Percentiles rank a stretch among this genome's conserved stretches.
These are phyloP conservation scores for Pholiota molesta DNA, from an alignment of 768 basidiomycete species.

Conservation along the genomic window DNA sequence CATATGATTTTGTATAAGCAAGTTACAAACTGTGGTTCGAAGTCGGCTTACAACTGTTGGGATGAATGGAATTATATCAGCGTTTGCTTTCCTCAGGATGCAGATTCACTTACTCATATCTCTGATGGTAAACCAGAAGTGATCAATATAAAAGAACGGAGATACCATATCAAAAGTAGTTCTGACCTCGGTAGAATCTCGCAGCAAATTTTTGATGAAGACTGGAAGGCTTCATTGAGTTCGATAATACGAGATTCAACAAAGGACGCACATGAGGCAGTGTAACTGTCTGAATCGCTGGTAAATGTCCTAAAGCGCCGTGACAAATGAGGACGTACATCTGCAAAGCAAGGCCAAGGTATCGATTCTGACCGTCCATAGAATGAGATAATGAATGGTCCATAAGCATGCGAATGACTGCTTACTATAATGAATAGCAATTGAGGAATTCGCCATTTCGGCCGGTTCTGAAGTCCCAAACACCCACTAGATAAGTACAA, in stretches of 20 bases:
- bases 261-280: slow-evolving; percentile 11
- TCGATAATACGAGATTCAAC: too few relatives aligned
- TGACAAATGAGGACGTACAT: slow-evolving; percentile 3
- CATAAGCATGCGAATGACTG: neutral
- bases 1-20: too few relatives aligned
- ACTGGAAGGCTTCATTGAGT: neutral
- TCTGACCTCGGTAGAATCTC: neutral
- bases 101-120: too few relatives aligned
- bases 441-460: slow-evolving; percentile 15
- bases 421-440: slow-evolving; percentile 14
- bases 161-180: too few relatives aligned
- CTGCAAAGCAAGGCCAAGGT: slow-evolving; percentile 12
- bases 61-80: too few relatives aligned
- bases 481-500: neutral
- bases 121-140: neutral
- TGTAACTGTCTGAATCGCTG: slow-evolving; percentile 4
- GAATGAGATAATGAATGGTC: too few relatives aligned
- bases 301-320: neutral
- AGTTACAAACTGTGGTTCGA: too few relatives aligned
- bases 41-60: too few relatives aligned
- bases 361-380: slow-evolving; percentile 11
- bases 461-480: slow-evolving; percentile 11
- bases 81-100: too few relatives aligned
- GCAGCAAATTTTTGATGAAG: neutral
- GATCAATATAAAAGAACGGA: neutral